phyloP scores from a whole-genome alignment of 805 yeast species.

The Candida coquimbonensis region DNA sequence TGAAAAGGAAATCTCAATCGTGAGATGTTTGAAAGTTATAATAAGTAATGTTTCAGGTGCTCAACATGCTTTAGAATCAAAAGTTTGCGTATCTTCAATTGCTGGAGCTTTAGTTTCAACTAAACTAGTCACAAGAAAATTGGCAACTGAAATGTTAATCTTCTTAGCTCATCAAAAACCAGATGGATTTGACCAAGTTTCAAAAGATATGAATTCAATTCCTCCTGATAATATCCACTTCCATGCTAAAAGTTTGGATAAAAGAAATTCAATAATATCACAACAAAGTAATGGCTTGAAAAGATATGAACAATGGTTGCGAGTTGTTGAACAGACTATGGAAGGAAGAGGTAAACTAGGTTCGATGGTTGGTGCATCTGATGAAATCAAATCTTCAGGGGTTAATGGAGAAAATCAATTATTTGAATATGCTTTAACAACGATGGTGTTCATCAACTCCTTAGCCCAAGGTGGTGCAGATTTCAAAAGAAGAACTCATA shows the following conservation, averaged over 20 bases:
- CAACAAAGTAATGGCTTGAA: conserved; percentile 26
- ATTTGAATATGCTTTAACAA: conserved; percentile 62
- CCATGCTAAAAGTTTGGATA: conserved; percentile 27
- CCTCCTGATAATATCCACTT: conserved; percentile 25
- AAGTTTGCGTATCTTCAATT: conserved; percentile 49
- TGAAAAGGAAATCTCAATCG: conserved; percentile 69
- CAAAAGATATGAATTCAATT: conserved; percentile 28
- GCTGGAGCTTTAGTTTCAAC: conserved; percentile 71
- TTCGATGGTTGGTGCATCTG: conserved; percentile 87
- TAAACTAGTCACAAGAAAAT: conserved; percentile 63
- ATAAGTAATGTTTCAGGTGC: conserved; percentile 61
- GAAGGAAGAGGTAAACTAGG: conserved; percentile 89
- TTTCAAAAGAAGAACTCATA: conserved; percentile 40
- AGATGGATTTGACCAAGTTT: conserved; percentile 48
- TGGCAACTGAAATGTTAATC: conserved; percentile 72
- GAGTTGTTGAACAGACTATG: conserved; percentile 55
- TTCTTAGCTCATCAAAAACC: conserved; percentile 43
- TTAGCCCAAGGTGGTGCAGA: conserved; percentile 37
- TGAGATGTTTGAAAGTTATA: conserved; percentile 70
- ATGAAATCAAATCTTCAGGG: conserved; percentile 52
- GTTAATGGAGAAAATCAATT: conserved; percentile 55
- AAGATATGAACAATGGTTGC: conserved; percentile 67
- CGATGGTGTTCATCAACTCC: conserved; percentile 65
- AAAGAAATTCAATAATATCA: conserved; percentile 25
- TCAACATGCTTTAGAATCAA: conserved; percentile 42